These are phyloP conservation scores for Candida dajiaensis DNA, from an alignment of 805 yeast genomes.

Conservation along the genomic window DNA sequence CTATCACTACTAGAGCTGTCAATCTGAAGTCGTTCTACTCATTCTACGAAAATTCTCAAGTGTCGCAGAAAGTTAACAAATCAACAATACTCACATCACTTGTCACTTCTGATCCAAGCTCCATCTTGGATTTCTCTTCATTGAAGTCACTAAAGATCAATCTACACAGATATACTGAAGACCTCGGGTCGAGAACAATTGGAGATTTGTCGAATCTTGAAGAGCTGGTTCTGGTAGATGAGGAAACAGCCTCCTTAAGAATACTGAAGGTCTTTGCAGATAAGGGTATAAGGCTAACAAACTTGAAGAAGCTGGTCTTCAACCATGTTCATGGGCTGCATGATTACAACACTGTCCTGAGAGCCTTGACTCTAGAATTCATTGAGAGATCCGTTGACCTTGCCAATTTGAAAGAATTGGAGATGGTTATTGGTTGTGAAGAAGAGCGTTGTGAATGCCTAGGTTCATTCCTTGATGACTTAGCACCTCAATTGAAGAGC, in stretches of 20 bases:
- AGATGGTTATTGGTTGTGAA: conserved; percentile 51
- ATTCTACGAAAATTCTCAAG: conserved; percentile 9
- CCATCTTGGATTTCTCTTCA: conserved; percentile 2
- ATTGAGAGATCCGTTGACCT: conserved; percentile 28
- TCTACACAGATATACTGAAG: conserved; percentile 11
- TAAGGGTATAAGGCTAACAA: conserved; percentile 6
- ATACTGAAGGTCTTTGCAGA: conserved; percentile 28
- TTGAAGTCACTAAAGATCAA: conserved; percentile 7
- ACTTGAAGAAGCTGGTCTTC: conserved; percentile 31
- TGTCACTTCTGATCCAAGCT: conserved; percentile 8
- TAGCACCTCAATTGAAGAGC: conserved; percentile 28
- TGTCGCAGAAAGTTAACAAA: conserved; percentile 4
- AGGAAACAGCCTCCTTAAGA: conserved; percentile 30
- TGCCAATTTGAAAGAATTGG: conserved; percentile 33
- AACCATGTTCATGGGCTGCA: conserved; percentile 41
- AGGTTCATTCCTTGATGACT: conserved; percentile 31
- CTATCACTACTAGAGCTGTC: conserved; percentile 19
- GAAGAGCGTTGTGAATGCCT: conserved; percentile 41
- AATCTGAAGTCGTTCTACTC: conserved; percentile 8
- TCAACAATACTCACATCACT: conserved; percentile 7
- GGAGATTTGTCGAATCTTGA: conserved; percentile 10
- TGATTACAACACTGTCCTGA: conserved; percentile 31
- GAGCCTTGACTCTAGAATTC: conserved; percentile 26
- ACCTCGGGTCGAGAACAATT: neutral
- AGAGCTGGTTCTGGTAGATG: conserved; percentile 27